Conservation (phyloP, 2,329 filamentous ascomycete species). For the Apiospora kogelbergensis region DNA sequence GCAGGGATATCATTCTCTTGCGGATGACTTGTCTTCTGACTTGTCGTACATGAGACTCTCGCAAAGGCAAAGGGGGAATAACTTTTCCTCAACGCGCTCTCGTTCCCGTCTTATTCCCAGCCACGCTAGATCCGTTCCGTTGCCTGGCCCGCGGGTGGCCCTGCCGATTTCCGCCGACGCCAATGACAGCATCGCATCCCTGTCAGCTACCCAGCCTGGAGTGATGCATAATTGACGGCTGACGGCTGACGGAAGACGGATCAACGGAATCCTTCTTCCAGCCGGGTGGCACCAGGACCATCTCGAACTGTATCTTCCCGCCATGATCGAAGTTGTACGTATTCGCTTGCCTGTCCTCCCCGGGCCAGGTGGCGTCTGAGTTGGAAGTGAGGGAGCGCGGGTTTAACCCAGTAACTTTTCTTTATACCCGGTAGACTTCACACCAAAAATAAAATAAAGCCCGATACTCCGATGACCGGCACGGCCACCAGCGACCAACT, state of each 20-base stretch:
- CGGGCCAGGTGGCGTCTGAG: neutral
- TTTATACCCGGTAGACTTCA: neutral
- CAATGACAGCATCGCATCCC: neutral
- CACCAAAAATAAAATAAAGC: neutral
- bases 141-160: neutral
- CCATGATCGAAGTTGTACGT: neutral
- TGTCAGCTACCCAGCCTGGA: neutral
- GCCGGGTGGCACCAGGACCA: neutral
- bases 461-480: neutral
- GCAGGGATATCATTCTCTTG: neutral
- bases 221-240: neutral
- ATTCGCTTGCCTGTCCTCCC: no score
- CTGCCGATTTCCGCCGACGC: neutral
- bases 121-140: neutral
- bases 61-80: neutral
- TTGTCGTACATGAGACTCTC: no score
- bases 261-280: neutral
- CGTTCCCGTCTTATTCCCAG: slow-evolving; percentile 17
- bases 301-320: neutral
- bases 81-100: neutral
- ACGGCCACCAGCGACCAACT: neutral
- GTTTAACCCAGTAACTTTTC: neutral
- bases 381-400: neutral
- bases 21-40: no score
- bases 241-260: neutral